phyloP scores from a whole-genome alignment of 2,329 filamentous ascomycete species.

The Aspergillus sp. region DNA sequence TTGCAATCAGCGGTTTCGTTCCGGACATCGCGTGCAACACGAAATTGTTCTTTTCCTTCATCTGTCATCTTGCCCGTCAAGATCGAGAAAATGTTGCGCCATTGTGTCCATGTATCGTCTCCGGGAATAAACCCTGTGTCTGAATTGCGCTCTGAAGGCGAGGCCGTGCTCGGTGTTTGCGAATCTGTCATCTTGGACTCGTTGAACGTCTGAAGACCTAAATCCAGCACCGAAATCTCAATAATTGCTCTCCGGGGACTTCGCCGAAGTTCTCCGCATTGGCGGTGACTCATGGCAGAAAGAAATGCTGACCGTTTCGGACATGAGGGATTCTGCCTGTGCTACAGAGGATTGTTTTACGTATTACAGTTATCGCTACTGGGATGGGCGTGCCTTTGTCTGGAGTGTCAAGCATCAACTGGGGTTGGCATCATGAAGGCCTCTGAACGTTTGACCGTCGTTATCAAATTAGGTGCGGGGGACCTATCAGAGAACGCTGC shows the following conservation, averaged over 20 bases:
- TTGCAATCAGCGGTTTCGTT: slow-evolving; percentile 72
- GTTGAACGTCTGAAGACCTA: background rate
- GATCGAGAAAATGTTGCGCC: slow-evolving; percentile 80
- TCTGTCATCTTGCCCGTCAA: slow-evolving; percentile 63
- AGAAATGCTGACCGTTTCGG: slow-evolving; percentile 4
- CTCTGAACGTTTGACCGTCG: slow-evolving; percentile 25
- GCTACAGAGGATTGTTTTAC: too few species aligned
- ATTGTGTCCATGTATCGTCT: slow-evolving; percentile 45
- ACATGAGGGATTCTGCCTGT: background rate
- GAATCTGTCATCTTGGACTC: slow-evolving; percentile 23
- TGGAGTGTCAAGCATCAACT: background rate
- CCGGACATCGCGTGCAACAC: slow-evolving; percentile 63
- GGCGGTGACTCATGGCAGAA: slow-evolving; percentile 27
- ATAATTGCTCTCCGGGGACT: slow-evolving; percentile 1
- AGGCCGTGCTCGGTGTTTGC: slow-evolving; percentile 13
- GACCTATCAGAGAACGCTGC: slow-evolving; percentile 3
- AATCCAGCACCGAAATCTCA: background rate
- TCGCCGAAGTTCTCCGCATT: slow-evolving; percentile 19
- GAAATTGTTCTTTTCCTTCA: slow-evolving; percentile 66
- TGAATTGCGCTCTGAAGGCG: slow-evolving; percentile 14
- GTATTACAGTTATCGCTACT: background rate
- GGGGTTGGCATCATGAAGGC: slow-evolving; percentile 13
- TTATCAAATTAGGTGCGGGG: slow-evolving; percentile 35
- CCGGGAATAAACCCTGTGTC: slow-evolving; percentile 33
- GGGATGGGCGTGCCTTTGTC: background rate